Percentiles rank a stretch among this genome's conserved stretches.
phyloP scores from a whole-genome alignment of 495 filamentous ascomycete genomes.

The Antarctomyces pellizariae region DNA sequence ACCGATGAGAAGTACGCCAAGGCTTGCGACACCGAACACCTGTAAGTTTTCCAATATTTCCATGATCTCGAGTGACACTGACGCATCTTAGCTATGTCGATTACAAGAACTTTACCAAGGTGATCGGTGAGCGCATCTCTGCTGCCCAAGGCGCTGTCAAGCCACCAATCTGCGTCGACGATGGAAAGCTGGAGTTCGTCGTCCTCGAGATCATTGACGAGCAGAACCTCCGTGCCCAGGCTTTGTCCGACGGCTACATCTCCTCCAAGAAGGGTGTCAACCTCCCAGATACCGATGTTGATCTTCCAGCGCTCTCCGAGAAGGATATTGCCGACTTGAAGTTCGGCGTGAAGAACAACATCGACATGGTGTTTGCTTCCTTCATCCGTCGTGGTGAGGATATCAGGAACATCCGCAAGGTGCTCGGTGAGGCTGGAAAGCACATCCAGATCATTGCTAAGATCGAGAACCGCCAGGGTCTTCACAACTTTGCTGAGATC shows the following conservation, averaged over 20 bases:
- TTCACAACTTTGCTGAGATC: constrained; percentile 97
- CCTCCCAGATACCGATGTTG: constrained; percentile 92
- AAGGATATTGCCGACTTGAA: constrained; percentile 84
- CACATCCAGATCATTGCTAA: constrained; percentile 99
- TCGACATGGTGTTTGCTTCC: constrained; percentile 97
- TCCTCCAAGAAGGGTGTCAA: constrained; percentile 97
- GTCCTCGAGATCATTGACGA: constrained; percentile 73
- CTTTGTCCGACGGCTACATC: constrained; percentile 93
- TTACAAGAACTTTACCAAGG: constrained; percentile 99
- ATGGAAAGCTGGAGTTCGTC: constrained; percentile 88
- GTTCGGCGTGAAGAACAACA: constrained; percentile 93
- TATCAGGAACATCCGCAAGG: constrained; percentile 73
- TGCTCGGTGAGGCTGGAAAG: constrained; percentile 78
- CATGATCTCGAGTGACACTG: neutral
- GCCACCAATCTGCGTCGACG: constrained; percentile 99
- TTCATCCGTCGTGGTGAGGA: constrained; percentile 89
- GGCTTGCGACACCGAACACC: constrained; percentile 64
- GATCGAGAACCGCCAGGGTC: constrained; percentile 96
- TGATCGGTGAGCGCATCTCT: constrained; percentile 71
- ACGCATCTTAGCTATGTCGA: constrained; percentile 58
- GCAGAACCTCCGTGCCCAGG: constrained; percentile 60
- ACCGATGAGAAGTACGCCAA: constrained; percentile 91
- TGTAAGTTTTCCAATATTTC: constrained; percentile 35
- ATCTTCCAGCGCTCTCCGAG: constrained; percentile 92
- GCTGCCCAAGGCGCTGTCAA: too few species aligned